Base-by-base conservation (phyloP, 2,329 filamentous ascomycete genomes). In the Clarireedia homoeocarpa region DNA sequence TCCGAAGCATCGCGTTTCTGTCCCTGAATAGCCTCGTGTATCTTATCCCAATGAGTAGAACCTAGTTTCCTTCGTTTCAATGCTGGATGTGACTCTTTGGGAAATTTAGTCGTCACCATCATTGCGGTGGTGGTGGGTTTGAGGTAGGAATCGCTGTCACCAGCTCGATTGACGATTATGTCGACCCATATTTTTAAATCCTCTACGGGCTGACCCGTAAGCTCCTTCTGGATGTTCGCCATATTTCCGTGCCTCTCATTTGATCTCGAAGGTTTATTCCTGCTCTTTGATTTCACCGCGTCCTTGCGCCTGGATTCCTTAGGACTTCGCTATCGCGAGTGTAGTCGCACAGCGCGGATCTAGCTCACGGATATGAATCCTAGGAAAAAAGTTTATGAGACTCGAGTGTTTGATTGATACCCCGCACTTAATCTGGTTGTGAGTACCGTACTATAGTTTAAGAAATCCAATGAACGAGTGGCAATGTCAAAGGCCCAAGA, bases 21-120 rank as follows among this genome's bases (percentile, higher is more conserved):
- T 6, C 58, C 64, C 61, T 66, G 62, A 34, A 68, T 65, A 4
- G 59, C 62, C 20, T 67, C 59, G 30, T 67, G 64, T 59, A 68
- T 56, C 9, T 58, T 51, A 53, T 66, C 62, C 65, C 65, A 66
- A 55, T 58, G 57, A 49, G 56, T 63, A 44, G 64, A 65, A 3
- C 66, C 66, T 5, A 66, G 26, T 55, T 66, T 66, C 40, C 65
- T 59, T 46, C 56, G 64, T 15, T 63, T 44, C 1, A 59, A 38
- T 14, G 62, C 61, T 4, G 57, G 59, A 15, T 59, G 51, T 40
- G 63, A 66, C 30, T 63, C 61, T 51, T 64, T 65, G 10, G 64
- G 63, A 55, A 60, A 55, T 12, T 58, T 27, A 17, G 59, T 57
- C 2, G 52, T 61, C 9, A 62, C 45, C 12, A 49, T 48, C 15